Evolutionary conservation across 139 green algal genomes (phyloP), one percentile per base, ranked within the genome.

Genomic region (Zygnema circumcarinatum): DNA sequence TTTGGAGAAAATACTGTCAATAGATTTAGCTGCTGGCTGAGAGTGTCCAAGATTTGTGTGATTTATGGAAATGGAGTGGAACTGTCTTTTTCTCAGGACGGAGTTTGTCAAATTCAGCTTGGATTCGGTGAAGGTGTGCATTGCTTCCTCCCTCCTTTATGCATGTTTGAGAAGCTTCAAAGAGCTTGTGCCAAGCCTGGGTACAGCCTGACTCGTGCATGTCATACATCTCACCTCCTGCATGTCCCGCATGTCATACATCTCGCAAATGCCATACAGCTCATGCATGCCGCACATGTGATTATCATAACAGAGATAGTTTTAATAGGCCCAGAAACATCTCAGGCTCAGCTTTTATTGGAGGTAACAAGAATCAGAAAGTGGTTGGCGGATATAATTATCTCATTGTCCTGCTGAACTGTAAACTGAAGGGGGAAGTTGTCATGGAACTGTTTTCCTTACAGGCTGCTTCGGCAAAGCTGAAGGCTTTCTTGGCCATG

Each of bases 51-150:
- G 38, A 47, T 20, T 79, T 32, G 20, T 32, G 22, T 79, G 72
- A n/a, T n/a, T n/a, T n/a, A n/a, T n/a, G n/a, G n/a, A n/a, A n/a
- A n/a, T n/a, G n/a, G n/a, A n/a, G n/a, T n/a, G n/a, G n/a, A n/a
- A n/a, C n/a, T n/a, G n/a, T n/a, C n/a, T 62, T 62, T 62, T 62
- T 62, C 16, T 16, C 75, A 83, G 75, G 75, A 3, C 32, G 2
- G 75, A 83, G 36, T 83, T 74, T 83, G 2, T 83, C 2, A 83
- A 74, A 53, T 83, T 83, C 75, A 83, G 75, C 32, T 35, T 62
- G 33, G n/a, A 53, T 16, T 83, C 75, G 7, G 29, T 83, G 7
- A 56, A 83, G 75, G 75, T 83, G 36, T 83, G 75, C 11, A 39
- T 78, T 41, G 36, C 16, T 40, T 53, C 7, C 11, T 40, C 7